phyloP scores from a whole-genome alignment of 495 filamentous ascomycete genomes.

The Xylaria bambusicola region DNA sequence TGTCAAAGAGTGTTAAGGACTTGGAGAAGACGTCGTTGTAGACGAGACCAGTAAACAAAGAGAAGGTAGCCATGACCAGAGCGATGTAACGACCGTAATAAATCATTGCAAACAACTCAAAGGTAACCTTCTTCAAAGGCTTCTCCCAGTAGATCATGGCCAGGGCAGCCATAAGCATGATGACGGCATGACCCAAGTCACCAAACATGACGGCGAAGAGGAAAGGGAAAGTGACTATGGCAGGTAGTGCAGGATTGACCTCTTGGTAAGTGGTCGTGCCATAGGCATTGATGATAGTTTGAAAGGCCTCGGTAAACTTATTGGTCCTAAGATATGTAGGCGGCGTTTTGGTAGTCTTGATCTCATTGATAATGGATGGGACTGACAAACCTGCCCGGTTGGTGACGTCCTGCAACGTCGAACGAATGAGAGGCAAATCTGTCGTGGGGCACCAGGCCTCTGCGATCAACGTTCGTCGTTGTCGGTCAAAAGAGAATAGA shows the following conservation, averaged over 20 bases:
- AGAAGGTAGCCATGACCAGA: constrained; percentile 96
- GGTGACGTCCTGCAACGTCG: constrained; percentile 95
- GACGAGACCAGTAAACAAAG: constrained; percentile 93
- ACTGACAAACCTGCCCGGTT: constrained; percentile 92
- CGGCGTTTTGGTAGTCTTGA: constrained; percentile 92
- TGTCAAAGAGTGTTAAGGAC: constrained; percentile 80
- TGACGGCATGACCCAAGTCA: constrained; percentile 86
- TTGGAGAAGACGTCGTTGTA: constrained; percentile 99
- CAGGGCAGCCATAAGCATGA: constrained; percentile 77
- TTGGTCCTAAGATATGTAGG: constrained; percentile 96
- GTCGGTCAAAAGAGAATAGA: constrained; percentile 92
- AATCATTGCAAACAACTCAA: constrained; percentile 95
- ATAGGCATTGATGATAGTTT: constrained; percentile 98
- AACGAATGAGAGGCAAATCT: constrained; percentile 85
- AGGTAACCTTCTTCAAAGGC: constrained; percentile 83
- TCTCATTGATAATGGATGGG: constrained; percentile 96
- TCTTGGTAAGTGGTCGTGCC: constrained; percentile 96
- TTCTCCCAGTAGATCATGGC: constrained; percentile 97
- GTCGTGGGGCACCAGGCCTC: constrained; percentile 97
- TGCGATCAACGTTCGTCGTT: constrained; percentile 92
- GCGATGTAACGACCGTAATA: constrained; percentile 99
- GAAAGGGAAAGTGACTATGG: constrained; percentile 96
- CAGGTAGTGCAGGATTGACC: constrained; percentile 92
- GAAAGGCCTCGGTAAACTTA: constrained; percentile 96
- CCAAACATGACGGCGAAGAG: constrained; percentile 99